Evolutionary conservation across 2,329 filamentous ascomycete species (phyloP), one percentile per base, ranked within the genome.

Genomic region (Clonostachys solani): DNA sequence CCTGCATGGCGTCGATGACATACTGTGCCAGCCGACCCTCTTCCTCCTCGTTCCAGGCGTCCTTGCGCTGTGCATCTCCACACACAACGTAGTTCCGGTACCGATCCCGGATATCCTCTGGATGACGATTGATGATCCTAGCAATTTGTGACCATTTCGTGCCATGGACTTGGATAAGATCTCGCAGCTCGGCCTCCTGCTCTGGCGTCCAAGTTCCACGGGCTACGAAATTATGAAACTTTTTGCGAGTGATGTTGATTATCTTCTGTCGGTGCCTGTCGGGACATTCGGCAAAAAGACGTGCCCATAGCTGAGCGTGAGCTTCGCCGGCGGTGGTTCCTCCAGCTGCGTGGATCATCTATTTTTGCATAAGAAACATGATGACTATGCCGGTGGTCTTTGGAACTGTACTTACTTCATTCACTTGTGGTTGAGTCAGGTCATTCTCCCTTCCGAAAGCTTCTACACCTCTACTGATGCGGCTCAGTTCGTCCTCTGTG

Each of bases 11-110:
- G 12, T 78, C 67, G 12, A 74, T 63, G 4, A 90, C 77, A 10
- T 75, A 72, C 2, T 67, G 60, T 2, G 71, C 68, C 23, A 89
- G 65, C 10, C 60, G 64, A 1, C 66, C 62, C 56, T 86, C 82
- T 55, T 91, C 87, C 0, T 75, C 69, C 16, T 75, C 64, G 2
- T 69, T 72, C 87, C 87, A 91, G 2, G 66, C 62, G 34, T 78
- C 75, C 40, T 70, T 75, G 33, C 72, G 72, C 47, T 71, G 68
- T 1, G 71, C 73, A 6, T 76, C 70, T 17, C 77, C 77, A 46
- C 80, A 83, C 42, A 83, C 67, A 18, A 87, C 66, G 55, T 86
- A 83, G 55, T 89, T 86, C 37, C 83, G 75, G 71, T 84, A 88
- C 5, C 86, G 81, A 60, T 89, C 86, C 44, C 85, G 78, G 45